phyloP scores from a whole-genome alignment of 169 alveolate genomes.

The Plasmodium billcollinsi region DNA sequence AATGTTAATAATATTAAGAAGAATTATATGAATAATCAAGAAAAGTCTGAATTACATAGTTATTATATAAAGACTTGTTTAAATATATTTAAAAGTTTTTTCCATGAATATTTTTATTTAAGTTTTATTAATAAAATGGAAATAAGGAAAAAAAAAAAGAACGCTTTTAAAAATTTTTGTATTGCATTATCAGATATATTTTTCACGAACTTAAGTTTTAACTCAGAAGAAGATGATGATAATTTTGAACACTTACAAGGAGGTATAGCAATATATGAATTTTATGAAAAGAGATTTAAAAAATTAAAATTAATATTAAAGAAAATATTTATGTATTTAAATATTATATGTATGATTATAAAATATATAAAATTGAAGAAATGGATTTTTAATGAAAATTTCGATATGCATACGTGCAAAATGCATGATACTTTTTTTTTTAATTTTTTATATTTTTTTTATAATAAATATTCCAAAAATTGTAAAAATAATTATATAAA shows the following conservation, averaged over 20 bases:
- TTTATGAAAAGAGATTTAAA: constrained; percentile 49
- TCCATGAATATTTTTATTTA: constrained; percentile 64
- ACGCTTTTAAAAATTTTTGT: constrained; percentile 51
- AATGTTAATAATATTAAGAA: constrained; percentile 28
- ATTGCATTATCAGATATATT: constrained; percentile 65
- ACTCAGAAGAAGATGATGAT: constrained; percentile 33
- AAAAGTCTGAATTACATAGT: constrained; percentile 44
- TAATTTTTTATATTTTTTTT: constrained; percentile 67
- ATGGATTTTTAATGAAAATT: constrained; percentile 30
- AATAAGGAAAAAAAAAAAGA: constrained; percentile 53
- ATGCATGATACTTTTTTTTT: constrained; percentile 70
- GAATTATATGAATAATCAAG: constrained; percentile 41
- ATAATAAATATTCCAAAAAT: constrained; percentile 50
- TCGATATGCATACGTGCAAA: constrained; percentile 72
- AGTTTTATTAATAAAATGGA: constrained; percentile 42
- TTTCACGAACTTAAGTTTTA: constrained; percentile 55
- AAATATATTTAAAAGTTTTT: constrained; percentile 41
- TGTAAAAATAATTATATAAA: constrained; percentile 47
- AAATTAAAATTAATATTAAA: constrained; percentile 39
- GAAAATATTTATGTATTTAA: constrained; percentile 69
- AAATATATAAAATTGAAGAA: constrained; percentile 58
- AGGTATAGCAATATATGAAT: constrained; percentile 51
- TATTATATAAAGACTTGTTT: constrained; percentile 56
- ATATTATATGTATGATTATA: constrained; percentile 34
- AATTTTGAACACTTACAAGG: constrained; percentile 66